Base-by-base conservation (phyloP, 2,329 filamentous ascomycete species). In the Pyrenophora teres region DNA sequence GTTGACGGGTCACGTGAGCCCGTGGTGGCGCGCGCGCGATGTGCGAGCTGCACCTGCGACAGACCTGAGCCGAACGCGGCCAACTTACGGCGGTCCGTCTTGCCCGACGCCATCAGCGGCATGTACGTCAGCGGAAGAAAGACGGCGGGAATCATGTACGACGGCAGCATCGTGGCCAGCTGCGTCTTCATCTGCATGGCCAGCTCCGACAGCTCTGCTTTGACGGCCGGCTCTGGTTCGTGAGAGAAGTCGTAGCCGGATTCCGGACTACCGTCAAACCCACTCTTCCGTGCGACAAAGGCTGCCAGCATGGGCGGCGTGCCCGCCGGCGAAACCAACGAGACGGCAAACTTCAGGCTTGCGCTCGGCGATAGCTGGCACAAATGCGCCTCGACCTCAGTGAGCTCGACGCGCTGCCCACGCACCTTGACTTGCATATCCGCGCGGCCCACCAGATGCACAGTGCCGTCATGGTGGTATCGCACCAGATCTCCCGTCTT, bases 71-170 rank as follows among this genome's bases (percentile, higher is more conserved):
- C 23, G 23, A 25, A 25, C 23, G 23, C 7, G 23, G 23, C 23
- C 7, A 69, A 39, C n/a, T 44, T 40, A 52, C 61, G 64, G 3
- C 65, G 57, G 42, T 69, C 64, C 6, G 52, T 52, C 48, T 82
- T 82, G 1, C 77, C 74, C 5, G 79, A 80, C 2, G 74, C 64
- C 5, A 78, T 60, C 2, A 75, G 62, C 0, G 80, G 80, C 21
- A 81, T 64, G 8, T 69, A 52, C 31, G 68, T 74, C 27, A 81
- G 57, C 0, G 76, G 73, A 5, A 81, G 74, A 47, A 76, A 80
- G 10, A 74, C 72, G 0, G 70, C 69, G 0, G 79, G 74, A 0
- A 77, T 63, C 74, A 76, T 76, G 59, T 76, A 75, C 18, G 15
- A 21, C 16, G 13, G 33, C 37, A 4, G 68, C 65, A 6, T 71